A percentile compares a stretch with the other conserved stretches of the same genome.
Evolutionary conservation across 768 basidiomycete genomes (phyloP).

Genomic region (Phaffia australis): DNA sequence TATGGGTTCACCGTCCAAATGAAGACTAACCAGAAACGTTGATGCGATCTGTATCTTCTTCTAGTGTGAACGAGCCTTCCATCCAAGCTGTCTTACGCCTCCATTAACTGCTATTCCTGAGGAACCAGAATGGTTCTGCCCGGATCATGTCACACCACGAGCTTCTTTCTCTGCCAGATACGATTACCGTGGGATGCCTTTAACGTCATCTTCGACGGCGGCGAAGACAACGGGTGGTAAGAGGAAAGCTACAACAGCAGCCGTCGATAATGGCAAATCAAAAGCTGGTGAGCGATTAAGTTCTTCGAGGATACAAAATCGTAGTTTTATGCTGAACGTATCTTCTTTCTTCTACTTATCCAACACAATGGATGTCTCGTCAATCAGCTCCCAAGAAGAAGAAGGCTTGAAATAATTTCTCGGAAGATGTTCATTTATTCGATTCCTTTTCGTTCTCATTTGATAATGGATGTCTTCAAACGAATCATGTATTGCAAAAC

Average conservation of each 20-base stretch:
- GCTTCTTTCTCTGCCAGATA: not conserved
- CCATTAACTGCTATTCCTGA: conserved; percentile 67
- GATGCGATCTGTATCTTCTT: not conserved
- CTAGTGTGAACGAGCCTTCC: conserved; percentile 83
- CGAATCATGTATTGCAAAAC: too few species aligned
- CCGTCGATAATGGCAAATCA: not conserved
- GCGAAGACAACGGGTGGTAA: not conserved
- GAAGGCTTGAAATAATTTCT: too few species aligned
- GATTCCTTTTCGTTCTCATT: too few species aligned
- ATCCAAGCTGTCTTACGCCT: conserved; percentile 67
- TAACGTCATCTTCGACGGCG: not conserved
- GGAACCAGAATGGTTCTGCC: conserved; percentile 56
- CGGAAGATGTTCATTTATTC: too few species aligned
- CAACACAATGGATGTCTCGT: too few species aligned
- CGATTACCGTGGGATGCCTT: not conserved
- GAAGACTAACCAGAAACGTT: not conserved
- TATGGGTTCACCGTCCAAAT: not conserved
- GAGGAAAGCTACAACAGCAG: conserved; percentile 3
- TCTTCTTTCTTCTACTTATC: too few species aligned
- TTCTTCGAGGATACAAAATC: too few species aligned
- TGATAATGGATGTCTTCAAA: too few species aligned
- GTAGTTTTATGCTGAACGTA: too few species aligned
- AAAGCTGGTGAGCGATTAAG: too few species aligned
- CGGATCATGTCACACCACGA: not conserved
- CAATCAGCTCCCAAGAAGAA: too few species aligned